A percentile compares a stretch with the other conserved stretches of the same genome.
Conservation (phyloP, 2,329 filamentous ascomycete genomes). For the Taxawa tesnikishii region DNA sequence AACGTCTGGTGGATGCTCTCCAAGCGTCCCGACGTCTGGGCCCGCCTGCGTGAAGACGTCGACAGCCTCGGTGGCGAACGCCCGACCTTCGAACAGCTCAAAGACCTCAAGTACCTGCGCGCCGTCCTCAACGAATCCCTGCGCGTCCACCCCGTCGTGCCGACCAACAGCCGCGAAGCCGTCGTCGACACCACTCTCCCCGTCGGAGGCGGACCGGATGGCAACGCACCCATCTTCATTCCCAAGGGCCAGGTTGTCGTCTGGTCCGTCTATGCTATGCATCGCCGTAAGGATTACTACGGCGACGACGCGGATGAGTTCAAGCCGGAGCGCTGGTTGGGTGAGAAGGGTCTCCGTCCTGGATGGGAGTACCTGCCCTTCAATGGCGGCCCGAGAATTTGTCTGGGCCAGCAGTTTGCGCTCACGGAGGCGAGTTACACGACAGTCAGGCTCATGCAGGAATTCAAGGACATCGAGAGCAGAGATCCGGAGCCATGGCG, state of each 20-base stretch:
- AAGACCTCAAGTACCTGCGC: slow-evolving; percentile 28
- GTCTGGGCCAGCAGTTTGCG: slow-evolving; percentile 55
- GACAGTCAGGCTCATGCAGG: slow-evolving; percentile 59
- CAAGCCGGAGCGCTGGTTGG: slow-evolving; percentile 24
- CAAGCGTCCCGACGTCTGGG: slow-evolving; percentile 17
- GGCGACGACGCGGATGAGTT: slow-evolving; percentile 32
- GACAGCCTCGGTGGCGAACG: slow-evolving; percentile 13
- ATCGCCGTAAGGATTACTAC: slow-evolving; percentile 47
- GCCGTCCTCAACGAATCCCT: slow-evolving; percentile 65
- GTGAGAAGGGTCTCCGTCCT: slow-evolving; percentile 17
- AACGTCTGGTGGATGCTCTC: slow-evolving; percentile 27
- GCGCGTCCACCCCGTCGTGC: slow-evolving; percentile 65
- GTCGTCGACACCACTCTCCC: slow-evolving; percentile 65
- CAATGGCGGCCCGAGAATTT: slow-evolving; percentile 23
- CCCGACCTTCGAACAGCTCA: slow-evolving; percentile 31
- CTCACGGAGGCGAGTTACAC: slow-evolving; percentile 66
- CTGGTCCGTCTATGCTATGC: slow-evolving; percentile 62
- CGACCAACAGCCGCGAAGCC: slow-evolving; percentile 65
- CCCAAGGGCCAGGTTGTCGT: slow-evolving; percentile 52
- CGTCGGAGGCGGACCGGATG: slow-evolving; percentile 42
- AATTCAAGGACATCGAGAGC: slow-evolving; percentile 40
- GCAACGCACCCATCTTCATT: slow-evolving; percentile 48
- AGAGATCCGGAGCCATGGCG: slow-evolving; percentile 17
- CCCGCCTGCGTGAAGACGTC: slow-evolving; percentile 17
- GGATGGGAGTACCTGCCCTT: slow-evolving; percentile 26